A percentile compares a stretch with the other conserved stretches of the same genome.
Evolutionary conservation across 2,329 filamentous ascomycete species (phyloP).

Genomic region (Botrytis fragariae): DNA sequence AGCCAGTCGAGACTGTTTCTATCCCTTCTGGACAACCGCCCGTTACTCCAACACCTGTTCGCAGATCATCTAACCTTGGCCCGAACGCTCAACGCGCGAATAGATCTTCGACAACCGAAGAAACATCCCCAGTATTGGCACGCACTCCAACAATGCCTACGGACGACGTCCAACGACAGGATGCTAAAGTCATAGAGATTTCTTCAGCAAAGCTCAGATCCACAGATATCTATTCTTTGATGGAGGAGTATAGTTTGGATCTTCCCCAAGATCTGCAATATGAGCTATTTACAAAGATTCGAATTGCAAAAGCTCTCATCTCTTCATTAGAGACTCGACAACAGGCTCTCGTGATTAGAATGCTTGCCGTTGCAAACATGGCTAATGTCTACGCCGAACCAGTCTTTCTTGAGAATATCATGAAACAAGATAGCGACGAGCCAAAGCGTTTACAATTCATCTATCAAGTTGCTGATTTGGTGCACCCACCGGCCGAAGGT

Average conservation of each 20-base stretch:
- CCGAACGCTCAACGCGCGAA: slow-evolving; percentile 36
- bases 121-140: slow-evolving; percentile 34
- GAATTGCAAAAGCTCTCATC: slow-evolving; percentile 77
- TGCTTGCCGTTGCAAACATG: slow-evolving; percentile 86
- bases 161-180: slow-evolving; percentile 33
- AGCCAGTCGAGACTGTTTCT: slow-evolving; percentile 34
- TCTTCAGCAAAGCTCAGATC: slow-evolving; percentile 53
- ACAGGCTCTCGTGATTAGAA: slow-evolving; percentile 73
- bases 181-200: slow-evolving; percentile 45
- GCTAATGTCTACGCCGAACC: slow-evolving; percentile 83
- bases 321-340: slow-evolving; percentile 65
- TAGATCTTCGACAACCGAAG: slow-evolving; percentile 39
- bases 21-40: slow-evolving; percentile 27
- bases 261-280: slow-evolving; percentile 74
- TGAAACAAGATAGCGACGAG: slow-evolving; percentile 86
- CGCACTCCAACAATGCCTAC: slow-evolving; percentile 28
- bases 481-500: slow-evolving; percentile 75
- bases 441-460: slow-evolving; percentile 84
- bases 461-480: slow-evolving; percentile 87
- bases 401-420: slow-evolving; percentile 80
- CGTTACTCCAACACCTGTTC: slow-evolving; percentile 38
- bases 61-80: slow-evolving; percentile 39
- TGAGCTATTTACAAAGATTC: slow-evolving; percentile 79
- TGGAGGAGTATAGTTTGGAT: slow-evolving; percentile 56
- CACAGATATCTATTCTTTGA: slow-evolving; percentile 54